phyloP scores from a whole-genome alignment of 2,329 filamentous ascomycete species.

The Shiraia sp. region DNA sequence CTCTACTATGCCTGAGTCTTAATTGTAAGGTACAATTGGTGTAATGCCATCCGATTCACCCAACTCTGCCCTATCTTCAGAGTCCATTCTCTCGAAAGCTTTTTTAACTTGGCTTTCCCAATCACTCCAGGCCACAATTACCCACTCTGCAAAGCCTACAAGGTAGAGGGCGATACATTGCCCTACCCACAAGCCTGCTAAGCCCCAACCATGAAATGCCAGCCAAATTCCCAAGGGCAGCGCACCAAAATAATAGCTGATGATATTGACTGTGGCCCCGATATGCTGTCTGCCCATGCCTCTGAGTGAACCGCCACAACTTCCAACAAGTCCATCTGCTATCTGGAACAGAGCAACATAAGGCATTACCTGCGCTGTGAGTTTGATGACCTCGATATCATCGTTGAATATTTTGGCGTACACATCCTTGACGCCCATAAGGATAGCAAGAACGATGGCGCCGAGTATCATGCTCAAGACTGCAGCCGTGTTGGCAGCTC shows the following conservation, averaged over 20 bases:
- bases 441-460: slow-evolving; percentile 64
- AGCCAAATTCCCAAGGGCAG: slow-evolving; percentile 81
- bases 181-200: slow-evolving; percentile 80
- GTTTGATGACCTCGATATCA: slow-evolving; percentile 69
- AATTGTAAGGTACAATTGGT: slow-evolving; percentile 20
- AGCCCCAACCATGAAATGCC: slow-evolving; percentile 83
- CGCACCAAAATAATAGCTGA: slow-evolving; percentile 83
- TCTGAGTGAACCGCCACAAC: slow-evolving; percentile 76
- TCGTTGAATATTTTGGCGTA: slow-evolving; percentile 84
- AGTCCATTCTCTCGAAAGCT: slow-evolving; percentile 72
- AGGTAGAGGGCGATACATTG: slow-evolving; percentile 75
- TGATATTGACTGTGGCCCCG: slow-evolving; percentile 77
- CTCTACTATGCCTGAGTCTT: neutral
- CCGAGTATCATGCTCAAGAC: slow-evolving; percentile 73
- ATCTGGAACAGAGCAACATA: slow-evolving; percentile 90
- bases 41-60: slow-evolving; percentile 29
- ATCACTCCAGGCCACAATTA: slow-evolving; percentile 74
- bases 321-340: slow-evolving; percentile 83
- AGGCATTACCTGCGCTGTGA: slow-evolving; percentile 79
- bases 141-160: slow-evolving; percentile 78
- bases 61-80: slow-evolving; percentile 48
- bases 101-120: slow-evolving; percentile 75
- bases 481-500: slow-evolving; percentile 76
- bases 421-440: slow-evolving; percentile 72
- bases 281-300: slow-evolving; percentile 89